Evolutionary conservation across 2,329 filamentous ascomycete species (phyloP), one percentile per base, ranked within the genome.

Genomic region (Zopfia rhizophila): DNA sequence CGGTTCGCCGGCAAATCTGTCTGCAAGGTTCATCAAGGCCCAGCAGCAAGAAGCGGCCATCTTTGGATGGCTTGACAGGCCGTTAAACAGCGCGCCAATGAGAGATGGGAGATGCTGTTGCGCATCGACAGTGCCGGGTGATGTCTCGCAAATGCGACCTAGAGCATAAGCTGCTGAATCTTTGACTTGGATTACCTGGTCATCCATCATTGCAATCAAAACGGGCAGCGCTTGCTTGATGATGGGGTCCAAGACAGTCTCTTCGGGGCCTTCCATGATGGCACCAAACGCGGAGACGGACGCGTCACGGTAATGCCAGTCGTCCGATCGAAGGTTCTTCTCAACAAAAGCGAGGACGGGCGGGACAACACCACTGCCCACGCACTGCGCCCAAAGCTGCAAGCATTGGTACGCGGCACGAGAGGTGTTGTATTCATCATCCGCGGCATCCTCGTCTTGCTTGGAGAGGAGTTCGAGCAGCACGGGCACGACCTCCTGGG

Each of bases 1-100:
- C 44, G 87, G 82, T 43, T 97, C 92, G 46, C 91, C 91, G 21
- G 91, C 90, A 70, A 97, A 99, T 51, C 92, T 88, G 70, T 99
- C 94, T 8, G 94, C 93, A 68, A 99, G 78, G 76, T 97, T 99
- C 90, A 99, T 97, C 58, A 99, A 78, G 22, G 94, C 92, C 94
- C 95, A 97, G 78, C 94, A 99, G 85, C 94, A 97, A 21, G 94
- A 99, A 43, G 91, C 87, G 22, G 93, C 94, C 87, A 99, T 99
- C 83, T 96, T 97, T 49, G 91, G 88, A 70, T 89, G 94, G 76
- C 89, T 93, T 48, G 90, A 85, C 48, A 99, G 82, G 38, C 93
- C 94, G 60, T 87, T 85, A 78, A 99, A 99, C 7, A 99, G 83
- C 28, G 92, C 89, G 45, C 86, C 84, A 65, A 99, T 93, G 53